A percentile compares a stretch with the other conserved stretches of the same genome.
Conservation (phyloP, 768 basidiomycete species). For the Tricholoma bakamatsutake region DNA sequence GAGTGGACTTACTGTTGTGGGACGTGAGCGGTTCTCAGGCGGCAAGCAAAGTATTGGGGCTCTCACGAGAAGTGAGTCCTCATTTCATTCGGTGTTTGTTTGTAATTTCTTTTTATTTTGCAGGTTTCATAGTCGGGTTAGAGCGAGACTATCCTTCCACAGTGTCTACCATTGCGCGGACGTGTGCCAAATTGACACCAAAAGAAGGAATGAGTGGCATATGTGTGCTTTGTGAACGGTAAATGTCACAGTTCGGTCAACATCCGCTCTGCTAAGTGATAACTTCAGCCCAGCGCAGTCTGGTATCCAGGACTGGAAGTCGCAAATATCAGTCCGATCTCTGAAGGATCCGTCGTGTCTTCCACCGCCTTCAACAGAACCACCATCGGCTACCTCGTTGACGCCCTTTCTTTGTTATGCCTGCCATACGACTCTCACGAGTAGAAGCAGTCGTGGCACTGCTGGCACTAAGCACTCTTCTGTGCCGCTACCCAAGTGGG, state of each 20-base stretch:
- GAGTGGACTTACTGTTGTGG: constrained; percentile 48
- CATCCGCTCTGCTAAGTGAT: not conserved
- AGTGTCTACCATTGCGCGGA: constrained; percentile 76
- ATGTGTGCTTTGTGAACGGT: constrained; percentile 70
- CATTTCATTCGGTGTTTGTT: not conserved
- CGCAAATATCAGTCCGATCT: constrained; percentile 64
- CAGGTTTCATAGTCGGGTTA: constrained; percentile 76
- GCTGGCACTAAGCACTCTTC: constrained; percentile 11
- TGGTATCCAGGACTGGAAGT: constrained; percentile 69
- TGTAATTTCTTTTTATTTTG: not conserved
- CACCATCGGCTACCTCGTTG: constrained; percentile 19
- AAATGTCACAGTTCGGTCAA: constrained; percentile 8
- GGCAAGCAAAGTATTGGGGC: constrained; percentile 55
- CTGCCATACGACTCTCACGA: constrained; percentile 52
- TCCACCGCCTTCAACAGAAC: constrained; percentile 11
- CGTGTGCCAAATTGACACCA: constrained; percentile 71
- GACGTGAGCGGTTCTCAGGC: constrained; percentile 38
- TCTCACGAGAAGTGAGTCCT: constrained; percentile 59
- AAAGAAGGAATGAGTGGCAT: constrained; percentile 43
- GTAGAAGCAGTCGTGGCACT: constrained; percentile 40
- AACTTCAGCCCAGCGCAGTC: constrained; percentile 52
- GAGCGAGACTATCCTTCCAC: constrained; percentile 85
- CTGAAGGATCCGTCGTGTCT: constrained; percentile 25
- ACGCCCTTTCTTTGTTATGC: constrained; percentile 45
- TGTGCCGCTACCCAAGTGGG: constrained; percentile 33